A percentile compares a stretch with the other conserved stretches of the same genome.
Conservation (phyloP, 805 yeast species). For the Lachancea lanzarotensis region DNA sequence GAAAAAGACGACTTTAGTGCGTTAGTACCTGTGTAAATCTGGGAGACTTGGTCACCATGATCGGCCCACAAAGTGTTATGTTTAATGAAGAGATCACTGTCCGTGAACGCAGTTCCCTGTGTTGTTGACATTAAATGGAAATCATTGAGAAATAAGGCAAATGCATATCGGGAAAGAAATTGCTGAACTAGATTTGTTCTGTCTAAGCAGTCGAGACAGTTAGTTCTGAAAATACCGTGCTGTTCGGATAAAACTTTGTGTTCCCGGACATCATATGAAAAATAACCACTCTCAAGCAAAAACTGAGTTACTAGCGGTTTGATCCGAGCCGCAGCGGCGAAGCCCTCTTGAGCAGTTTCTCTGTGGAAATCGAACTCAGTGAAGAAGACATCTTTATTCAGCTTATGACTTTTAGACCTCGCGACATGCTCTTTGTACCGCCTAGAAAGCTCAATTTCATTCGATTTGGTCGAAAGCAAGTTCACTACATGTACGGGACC, state of each 20-base stretch:
- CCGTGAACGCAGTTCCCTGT: conserved; percentile 25
- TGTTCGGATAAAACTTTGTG: conserved; percentile 63
- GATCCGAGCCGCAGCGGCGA: conserved; percentile 71
- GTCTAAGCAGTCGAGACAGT: conserved; percentile 92
- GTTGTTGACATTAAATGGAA: conserved; percentile 29
- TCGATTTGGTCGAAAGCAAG: conserved; percentile 69
- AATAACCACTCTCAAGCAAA: conserved; percentile 75
- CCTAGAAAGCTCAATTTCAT: conserved; percentile 66
- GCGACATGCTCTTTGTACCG: conserved; percentile 58
- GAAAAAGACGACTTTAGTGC: conserved; percentile 94
- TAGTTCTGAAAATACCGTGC: conserved; percentile 85
- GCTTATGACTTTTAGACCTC: conserved; percentile 31
- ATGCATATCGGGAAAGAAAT: conserved; percentile 66
- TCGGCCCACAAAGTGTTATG: conserved; percentile 96
- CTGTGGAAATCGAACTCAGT: conserved; percentile 92
- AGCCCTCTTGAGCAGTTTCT: conserved; percentile 87
- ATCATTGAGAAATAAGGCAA: conserved; percentile 48
- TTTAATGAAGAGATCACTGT: conserved; percentile 54
- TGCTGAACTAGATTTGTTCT: conserved; percentile 88
- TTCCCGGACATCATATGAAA: conserved; percentile 54
- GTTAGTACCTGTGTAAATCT: conserved; percentile 95
- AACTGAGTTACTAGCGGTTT: conserved; percentile 58
- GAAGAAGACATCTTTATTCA: conserved; percentile 38
- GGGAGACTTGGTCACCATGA: conserved; percentile 94
- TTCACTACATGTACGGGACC: conserved; percentile 90